Evolutionary conservation across 179 eudicot genomes (phyloP), one percentile per base, ranked within the genome.

Genomic region (Spinacia oleracea): DNA sequence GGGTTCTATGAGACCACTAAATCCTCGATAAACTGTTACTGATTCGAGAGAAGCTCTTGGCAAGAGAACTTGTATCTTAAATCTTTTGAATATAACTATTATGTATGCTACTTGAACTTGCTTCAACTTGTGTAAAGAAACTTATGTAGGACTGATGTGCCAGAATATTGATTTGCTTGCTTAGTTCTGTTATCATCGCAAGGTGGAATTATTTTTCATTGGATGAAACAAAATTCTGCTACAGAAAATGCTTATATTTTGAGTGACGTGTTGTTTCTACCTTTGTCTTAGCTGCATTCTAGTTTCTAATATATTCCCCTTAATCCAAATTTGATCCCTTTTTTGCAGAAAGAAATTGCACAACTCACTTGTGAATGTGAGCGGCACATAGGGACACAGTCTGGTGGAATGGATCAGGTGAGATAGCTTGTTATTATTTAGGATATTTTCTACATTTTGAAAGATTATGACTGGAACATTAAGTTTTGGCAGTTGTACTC

Each of bases 331-430:
- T 79, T 71, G 10, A 14, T 69, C 20, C 31, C 34, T 55, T 53
- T 25, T 25, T 78, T 83, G 72, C 97, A 95, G 98, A 96, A 94
- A 91, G 98, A 94, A 83, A 82, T 96, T 78, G 99, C 99, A n/a
- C 97, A 96, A 73, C 91, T 96, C 82, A 91, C 98, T 21, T 96
- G 99, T 79, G 97, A 86, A 74, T 94, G 99, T 75, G 99, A 94
- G 83, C 85, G 93, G 40, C 97, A 96, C 83, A 94, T 96, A 60
- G 99, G 99, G 40, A 96, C 98, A n/a, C 99, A 96, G 48, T 94
- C 98, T 83, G 99, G 99, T 81, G 99, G 99, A 77, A 96, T 96
- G 99, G 99, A 96, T 81, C 99, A 96, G 97, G 98, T 95, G 75
- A 82, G 67, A 73, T 32, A 38, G 5, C 70, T 16, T 1, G 55